Base-by-base conservation (phyloP, 2,329 filamentous ascomycete genomes). In the Fonsecaea multimorphosa region DNA sequence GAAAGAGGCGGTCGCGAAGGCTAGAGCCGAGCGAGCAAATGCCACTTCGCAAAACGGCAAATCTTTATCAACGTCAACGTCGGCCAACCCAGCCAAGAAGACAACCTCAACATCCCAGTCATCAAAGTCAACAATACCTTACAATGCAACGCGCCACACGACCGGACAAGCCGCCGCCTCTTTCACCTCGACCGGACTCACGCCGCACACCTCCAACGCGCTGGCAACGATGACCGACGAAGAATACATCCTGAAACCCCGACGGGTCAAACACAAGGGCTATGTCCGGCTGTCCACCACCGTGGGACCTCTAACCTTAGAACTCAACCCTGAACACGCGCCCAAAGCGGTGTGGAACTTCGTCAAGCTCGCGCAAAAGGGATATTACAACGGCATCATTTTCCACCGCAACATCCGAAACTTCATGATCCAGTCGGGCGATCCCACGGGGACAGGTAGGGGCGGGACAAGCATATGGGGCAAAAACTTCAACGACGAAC, bases 331-430 rank as follows among this genome's bases (percentile, higher is more conserved):
- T 1, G 95, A 99, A 75, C 91, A 89, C 62, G 93, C 95, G 1
- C 95, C 95, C 0, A 91, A 91, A 72, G 93, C 95, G 0, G 95
- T 98, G 1, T 99, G 94, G 92, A 99, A 99, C 77, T 99, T 99
- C 74, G 87, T 96, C 59, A 89, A 91, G 63, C 82, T 99, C 3
- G 87, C 93, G 1, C 91, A 97, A 74, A 91, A 90, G 71, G 94
- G 94, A 0, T 97, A 97, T 78, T 99, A 98, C 81, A 88, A 87
- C 58, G 71, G 86, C 69, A 89, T 97, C 1, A 78, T 85, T 12
- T 99, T 99, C 76, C 95, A 99, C 78, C 88, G 95, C 68, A 97
- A 96, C 76, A 97, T 99, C 73, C 89, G 89, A 64, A 92, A 91
- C 72, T 99, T 99, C 76, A 99, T 99, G 95, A 91, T 99, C 44